These are phyloP conservation scores for Hyphopichia buzzinii DNA, from an alignment of 1,139 yeast species.

Conservation along the genomic window DNA sequence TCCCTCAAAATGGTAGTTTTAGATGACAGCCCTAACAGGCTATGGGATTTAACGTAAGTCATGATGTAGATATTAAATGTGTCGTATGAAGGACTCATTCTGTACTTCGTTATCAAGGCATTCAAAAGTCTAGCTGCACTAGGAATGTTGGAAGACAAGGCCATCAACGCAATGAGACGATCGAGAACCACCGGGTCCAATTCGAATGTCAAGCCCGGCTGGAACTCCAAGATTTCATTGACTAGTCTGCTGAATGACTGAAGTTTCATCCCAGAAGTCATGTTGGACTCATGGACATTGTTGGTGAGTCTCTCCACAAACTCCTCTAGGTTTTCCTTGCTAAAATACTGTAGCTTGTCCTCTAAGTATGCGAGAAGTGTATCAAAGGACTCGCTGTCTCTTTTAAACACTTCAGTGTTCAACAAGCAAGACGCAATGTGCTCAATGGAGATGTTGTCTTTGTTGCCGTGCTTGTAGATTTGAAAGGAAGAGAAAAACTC, in stretches of 20 bases:
- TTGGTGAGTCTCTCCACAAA: constrained; percentile 13
- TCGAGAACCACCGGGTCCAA: constrained; percentile 25
- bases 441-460: constrained; percentile 18
- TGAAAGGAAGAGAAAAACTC: constrained; percentile 16
- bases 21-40: constrained; percentile 1
- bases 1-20: constrained; percentile 17
- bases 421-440: constrained; percentile 20
- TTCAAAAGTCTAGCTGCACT: constrained; percentile 19
- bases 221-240: constrained; percentile 7
- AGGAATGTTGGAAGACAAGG: constrained; percentile 16
- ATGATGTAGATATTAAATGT: constrained; percentile 23
- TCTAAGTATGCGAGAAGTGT: constrained; percentile 17
- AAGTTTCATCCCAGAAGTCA: constrained; percentile 9
- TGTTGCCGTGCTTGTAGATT: constrained; percentile 11
- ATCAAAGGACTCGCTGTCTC: constrained; percentile 10
- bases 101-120: constrained; percentile 16
- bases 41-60: constrained; percentile 9
- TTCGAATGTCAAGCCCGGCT: constrained; percentile 13
- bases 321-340: constrained; percentile 19
- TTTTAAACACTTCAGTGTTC: constrained; percentile 7
- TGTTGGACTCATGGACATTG: constrained; percentile 11
- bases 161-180: constrained; percentile 23
- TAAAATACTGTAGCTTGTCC: constrained; percentile 14
- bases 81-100: constrained; percentile 23
- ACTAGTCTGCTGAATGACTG: constrained; percentile 10